These are phyloP conservation scores for Pseudohyphozyma bogoriensis DNA, from an alignment of 768 basidiomycete species.

Conservation along the genomic window DNA sequence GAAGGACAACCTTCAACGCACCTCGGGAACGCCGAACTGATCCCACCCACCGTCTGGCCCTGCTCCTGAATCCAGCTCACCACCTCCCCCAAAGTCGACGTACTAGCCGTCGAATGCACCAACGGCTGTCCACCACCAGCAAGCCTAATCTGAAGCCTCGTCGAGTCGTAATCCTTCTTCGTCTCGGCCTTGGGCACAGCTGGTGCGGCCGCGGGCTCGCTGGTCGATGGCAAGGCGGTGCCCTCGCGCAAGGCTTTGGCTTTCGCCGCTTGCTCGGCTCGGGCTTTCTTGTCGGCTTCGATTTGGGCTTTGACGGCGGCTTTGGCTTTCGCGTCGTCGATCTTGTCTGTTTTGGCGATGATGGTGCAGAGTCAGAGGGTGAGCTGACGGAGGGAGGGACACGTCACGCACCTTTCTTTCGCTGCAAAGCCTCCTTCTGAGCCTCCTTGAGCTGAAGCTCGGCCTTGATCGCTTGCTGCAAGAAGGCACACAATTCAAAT, in stretches of 20 bases:
- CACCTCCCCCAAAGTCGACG: slow-evolving; percentile 27
- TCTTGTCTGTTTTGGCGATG: slow-evolving; percentile 78
- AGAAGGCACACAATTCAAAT: neutral
- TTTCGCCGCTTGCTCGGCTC: slow-evolving; percentile 74
- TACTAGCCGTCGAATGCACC: slow-evolving; percentile 43
- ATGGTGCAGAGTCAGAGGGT: neutral
- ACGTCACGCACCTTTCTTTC: neutral
- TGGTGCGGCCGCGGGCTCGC: slow-evolving; percentile 38
- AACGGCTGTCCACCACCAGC: slow-evolving; percentile 69
- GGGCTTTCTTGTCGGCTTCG: slow-evolving; percentile 79
- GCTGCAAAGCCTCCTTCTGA: neutral
- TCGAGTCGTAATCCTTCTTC: slow-evolving; percentile 66
- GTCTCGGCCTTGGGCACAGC: slow-evolving; percentile 40
- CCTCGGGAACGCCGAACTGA: slow-evolving; percentile 23
- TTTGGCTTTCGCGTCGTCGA: slow-evolving; percentile 73
- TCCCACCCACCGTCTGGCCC: neutral
- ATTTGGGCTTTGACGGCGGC: slow-evolving; percentile 88
- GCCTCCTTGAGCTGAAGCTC: slow-evolving; percentile 43
- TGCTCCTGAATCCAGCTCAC: slow-evolving; percentile 16
- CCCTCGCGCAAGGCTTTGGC: slow-evolving; percentile 91
- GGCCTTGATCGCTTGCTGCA: slow-evolving; percentile 49
- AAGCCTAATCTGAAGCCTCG: slow-evolving; percentile 80
- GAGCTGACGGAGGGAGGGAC: neutral
- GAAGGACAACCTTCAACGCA: neutral
- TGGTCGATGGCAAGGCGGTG: slow-evolving; percentile 35